These are phyloP conservation scores for Hordeum pubiflorum DNA, from an alignment of 202 grass and related monocot genomes.

Conservation along the genomic window DNA sequence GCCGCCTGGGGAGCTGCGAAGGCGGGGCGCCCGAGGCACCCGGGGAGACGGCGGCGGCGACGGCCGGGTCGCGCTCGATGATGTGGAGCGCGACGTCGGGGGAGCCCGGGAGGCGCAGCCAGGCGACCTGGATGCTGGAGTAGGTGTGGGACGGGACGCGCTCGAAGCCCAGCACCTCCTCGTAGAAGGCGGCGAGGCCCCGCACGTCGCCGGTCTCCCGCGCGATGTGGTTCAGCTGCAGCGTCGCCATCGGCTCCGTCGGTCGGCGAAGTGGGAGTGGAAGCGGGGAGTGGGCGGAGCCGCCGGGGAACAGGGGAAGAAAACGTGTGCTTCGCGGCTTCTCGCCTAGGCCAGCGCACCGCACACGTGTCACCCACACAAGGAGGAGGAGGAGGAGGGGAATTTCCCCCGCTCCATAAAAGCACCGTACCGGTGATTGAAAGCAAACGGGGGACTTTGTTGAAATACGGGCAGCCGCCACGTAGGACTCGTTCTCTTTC, in stretches of 20 bases:
- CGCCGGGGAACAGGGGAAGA: neutral
- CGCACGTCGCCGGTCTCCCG: constrained; percentile 73
- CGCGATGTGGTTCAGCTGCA: constrained; percentile 77
- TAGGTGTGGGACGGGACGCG: constrained; percentile 38
- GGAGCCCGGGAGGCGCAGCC: constrained; percentile 53
- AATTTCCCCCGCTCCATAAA: too few species aligned
- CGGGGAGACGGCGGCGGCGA: neutral
- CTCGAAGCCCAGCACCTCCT: constrained; percentile 84
- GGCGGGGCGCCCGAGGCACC: constrained; percentile 29
- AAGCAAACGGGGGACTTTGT: too few species aligned
- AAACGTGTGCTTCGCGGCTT: neutral
- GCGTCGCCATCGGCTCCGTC: constrained; percentile 39
- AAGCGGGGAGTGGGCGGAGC: neutral
- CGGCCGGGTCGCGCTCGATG: constrained; percentile 64
- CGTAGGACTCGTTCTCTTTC: too few species aligned
- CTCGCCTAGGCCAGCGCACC: neutral
- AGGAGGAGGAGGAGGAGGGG: neutral
- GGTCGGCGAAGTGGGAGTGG: neutral
- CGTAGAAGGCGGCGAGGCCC: constrained; percentile 80
- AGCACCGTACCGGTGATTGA: too few species aligned
- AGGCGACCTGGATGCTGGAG: constrained; percentile 52
- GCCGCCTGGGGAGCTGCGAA: constrained; percentile 45
- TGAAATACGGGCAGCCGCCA: too few species aligned
- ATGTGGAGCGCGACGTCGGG: constrained; percentile 61
- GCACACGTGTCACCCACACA: constrained; percentile 13